These are phyloP conservation scores for Trametes maxima DNA, from an alignment of 768 basidiomycete genomes.

Conservation along the genomic window DNA sequence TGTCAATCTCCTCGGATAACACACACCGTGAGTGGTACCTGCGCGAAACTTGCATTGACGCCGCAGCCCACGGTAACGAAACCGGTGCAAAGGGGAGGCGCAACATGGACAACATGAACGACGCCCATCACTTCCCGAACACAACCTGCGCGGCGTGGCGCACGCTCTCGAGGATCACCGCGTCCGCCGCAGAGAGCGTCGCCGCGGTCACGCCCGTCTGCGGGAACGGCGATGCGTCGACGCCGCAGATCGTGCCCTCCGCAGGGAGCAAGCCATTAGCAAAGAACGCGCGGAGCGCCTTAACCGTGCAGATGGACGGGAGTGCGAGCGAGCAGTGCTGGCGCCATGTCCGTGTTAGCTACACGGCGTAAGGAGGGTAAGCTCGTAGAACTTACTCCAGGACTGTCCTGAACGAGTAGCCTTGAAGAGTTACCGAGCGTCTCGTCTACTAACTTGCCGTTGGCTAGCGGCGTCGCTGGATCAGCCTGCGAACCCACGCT, in stretches of 20 bases:
- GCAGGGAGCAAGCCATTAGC: constrained; percentile 31
- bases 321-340: constrained; percentile 28
- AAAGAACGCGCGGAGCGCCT: constrained; percentile 29
- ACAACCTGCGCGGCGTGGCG: not conserved
- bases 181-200: not conserved
- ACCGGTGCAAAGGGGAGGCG: too few species aligned
- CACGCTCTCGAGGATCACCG: not conserved
- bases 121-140: too few species aligned
- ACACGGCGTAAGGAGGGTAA: not conserved
- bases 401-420: constrained; percentile 33
- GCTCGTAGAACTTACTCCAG: constrained; percentile 25
- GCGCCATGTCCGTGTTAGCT: not conserved
- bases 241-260: constrained; percentile 28
- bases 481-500: constrained; percentile 19
- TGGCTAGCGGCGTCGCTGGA: constrained; percentile 34
- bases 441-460: constrained; percentile 28
- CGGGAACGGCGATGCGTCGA: constrained; percentile 16
- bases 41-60: too few species aligned
- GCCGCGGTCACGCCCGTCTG: not conserved
- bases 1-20: too few species aligned
- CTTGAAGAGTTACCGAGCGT: constrained; percentile 29
- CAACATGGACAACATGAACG: too few species aligned
- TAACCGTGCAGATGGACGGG: constrained; percentile 32
- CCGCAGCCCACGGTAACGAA: too few species aligned
- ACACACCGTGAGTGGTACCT: too few species aligned